phyloP scores from a whole-genome alignment of 495 filamentous ascomycete genomes.

The Hypomontagnella monticulosa region DNA sequence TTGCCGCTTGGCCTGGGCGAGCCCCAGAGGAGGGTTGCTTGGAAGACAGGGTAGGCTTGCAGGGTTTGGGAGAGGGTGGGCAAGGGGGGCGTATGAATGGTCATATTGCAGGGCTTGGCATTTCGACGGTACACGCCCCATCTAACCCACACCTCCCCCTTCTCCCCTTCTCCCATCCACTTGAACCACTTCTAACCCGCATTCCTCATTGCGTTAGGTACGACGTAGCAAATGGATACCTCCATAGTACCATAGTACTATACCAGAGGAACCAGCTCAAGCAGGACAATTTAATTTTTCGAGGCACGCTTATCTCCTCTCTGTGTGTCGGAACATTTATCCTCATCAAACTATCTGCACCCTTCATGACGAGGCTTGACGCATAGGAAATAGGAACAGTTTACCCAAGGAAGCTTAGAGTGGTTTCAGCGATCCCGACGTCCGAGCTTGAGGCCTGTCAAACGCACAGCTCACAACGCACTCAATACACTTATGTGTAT shows the following conservation, averaged over 20 bases:
- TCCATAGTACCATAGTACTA: constrained; percentile 4
- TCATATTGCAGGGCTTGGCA: constrained; percentile 46
- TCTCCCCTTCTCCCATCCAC: neutral
- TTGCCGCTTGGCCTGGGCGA: constrained; percentile 46
- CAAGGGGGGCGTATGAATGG: constrained; percentile 40
- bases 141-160: neutral
- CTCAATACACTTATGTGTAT: constrained; percentile 18
- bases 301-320: constrained; percentile 45
- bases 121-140: constrained; percentile 26
- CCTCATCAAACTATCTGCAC: constrained; percentile 29
- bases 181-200: constrained; percentile 1
- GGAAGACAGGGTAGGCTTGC: constrained; percentile 25
- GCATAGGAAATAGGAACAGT: constrained; percentile 19
- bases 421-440: constrained; percentile 24
- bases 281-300: constrained; percentile 35
- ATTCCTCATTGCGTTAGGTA: constrained; percentile 21
- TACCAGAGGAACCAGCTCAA: constrained; percentile 33
- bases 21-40: constrained; percentile 46
- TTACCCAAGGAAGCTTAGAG: constrained; percentile 43
- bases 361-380: constrained; percentile 31
- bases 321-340: constrained; percentile 43
- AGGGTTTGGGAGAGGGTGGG: constrained; percentile 23
- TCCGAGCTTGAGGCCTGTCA: constrained; percentile 39
- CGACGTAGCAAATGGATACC: constrained; percentile 29
- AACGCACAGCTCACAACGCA: constrained; percentile 31